phyloP scores from a whole-genome alignment of 441 rosid species.

The Erodium texanum region DNA sequence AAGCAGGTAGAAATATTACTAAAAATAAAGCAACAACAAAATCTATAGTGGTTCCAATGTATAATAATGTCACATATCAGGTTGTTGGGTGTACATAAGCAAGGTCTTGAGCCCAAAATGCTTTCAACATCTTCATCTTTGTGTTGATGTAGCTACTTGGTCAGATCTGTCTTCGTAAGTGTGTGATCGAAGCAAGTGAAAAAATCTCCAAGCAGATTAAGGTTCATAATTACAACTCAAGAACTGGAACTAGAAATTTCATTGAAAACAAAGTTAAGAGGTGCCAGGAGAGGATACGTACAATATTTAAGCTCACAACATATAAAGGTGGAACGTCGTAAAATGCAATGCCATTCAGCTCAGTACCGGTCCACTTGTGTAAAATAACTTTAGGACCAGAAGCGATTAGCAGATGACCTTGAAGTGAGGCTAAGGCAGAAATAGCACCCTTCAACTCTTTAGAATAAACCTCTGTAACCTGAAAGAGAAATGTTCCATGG shows the following conservation, averaged over 20 bases:
- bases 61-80: no score
- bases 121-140: no score
- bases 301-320: conserved; percentile 94
- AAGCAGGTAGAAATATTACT: no score
- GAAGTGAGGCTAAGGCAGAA: conserved; percentile 97
- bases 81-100: no score
- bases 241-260: no score
- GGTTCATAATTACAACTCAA: no score
- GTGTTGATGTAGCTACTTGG: background rate
- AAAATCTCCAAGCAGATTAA: background rate
- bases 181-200: background rate
- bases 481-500: conserved; percentile 12
- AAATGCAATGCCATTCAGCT: conserved; percentile 83
- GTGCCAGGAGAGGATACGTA: conserved; percentile 33
- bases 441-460: conserved; percentile 96
- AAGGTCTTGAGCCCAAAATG: no score
- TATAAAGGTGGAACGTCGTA: conserved; percentile 90
- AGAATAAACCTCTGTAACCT: conserved; percentile 95
- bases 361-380: conserved; percentile 91
- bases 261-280: background rate
- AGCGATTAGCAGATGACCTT: conserved; percentile 91
- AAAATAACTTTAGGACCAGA: conserved; percentile 96
- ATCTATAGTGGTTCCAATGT: background rate
- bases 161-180: background rate
- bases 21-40: no score